Evolutionary conservation across 345 rosid species (phyloP), one percentile per base, ranked within the genome.

Genomic region (Punica granatum): DNA sequence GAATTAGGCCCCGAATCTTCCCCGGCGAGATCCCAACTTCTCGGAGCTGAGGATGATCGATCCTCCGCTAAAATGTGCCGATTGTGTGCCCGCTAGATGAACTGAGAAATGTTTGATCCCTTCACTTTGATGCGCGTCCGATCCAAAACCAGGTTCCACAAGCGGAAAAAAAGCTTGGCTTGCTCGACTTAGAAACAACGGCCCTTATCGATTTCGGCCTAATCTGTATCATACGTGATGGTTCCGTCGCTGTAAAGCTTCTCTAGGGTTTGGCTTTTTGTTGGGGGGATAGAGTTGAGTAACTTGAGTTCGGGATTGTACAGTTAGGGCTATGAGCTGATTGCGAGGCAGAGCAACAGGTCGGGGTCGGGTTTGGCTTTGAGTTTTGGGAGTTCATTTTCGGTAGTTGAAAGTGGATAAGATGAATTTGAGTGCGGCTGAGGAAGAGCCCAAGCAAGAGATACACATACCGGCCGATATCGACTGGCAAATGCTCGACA

Each of bases 401-500:
- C 26, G 28, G 31, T 46, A 21, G 8, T 28, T 33, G 70, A 73
- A 79, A 74, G 71, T 76, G 85, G 84, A 59, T 73, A 80, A 82
- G 69, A 84, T 88, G 92, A 85, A 80, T 77, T 51, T 89, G 65
- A 65, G 81, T 41, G 75, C 85, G 69, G 86, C 80, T 58, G 98
- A 76, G 81, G 84, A 81, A 53, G 75, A 79, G 63, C 64, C 94
- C 25, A 80, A 69, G 68, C 70, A 65, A 69, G 88, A 82, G 64
- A 82, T 83, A 68, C 89, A 84, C 67, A 70, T 85, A 42, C 86
- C 95, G 10, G 86, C 81, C 0, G 96, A 92, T 8, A 77, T 90
- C 65, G 85, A 86, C 63, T 92, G 98, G 98, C 77, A 90, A 73
- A 90, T 86, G 96, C 94, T 92, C 44, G 97, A 92, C 54, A 92